These are phyloP conservation scores for Penicillium fuscoglaucum DNA, from an alignment of 2,329 filamentous ascomycete species.

Conservation along the genomic window DNA sequence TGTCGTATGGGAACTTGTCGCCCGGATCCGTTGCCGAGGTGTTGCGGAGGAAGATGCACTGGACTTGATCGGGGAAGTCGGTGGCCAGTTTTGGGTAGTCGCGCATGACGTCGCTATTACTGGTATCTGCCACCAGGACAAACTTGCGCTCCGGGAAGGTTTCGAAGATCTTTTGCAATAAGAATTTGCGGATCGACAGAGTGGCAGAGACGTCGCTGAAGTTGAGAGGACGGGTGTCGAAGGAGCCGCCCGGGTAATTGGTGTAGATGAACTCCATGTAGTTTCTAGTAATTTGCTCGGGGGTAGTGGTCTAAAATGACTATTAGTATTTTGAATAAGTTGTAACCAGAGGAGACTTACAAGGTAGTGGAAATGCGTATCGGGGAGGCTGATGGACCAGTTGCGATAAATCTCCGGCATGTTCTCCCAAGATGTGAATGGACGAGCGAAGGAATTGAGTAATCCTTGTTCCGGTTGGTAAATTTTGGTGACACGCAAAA, in stretches of 20 bases:
- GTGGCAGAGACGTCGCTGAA: slow-evolving; percentile 75
- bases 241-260: slow-evolving; percentile 73
- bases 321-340: neutral
- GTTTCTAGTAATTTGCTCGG: slow-evolving; percentile 72
- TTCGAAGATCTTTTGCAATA: slow-evolving; percentile 70
- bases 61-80: slow-evolving; percentile 69
- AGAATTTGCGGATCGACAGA: slow-evolving; percentile 66
- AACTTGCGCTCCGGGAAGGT: slow-evolving; percentile 76
- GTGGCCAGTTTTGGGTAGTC: slow-evolving; percentile 59
- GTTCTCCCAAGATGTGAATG: slow-evolving; percentile 72
- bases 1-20: slow-evolving; percentile 74
- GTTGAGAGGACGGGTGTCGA: slow-evolving; percentile 76
- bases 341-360: neutral
- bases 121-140: slow-evolving; percentile 73
- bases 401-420: slow-evolving; percentile 79
- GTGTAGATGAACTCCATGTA: slow-evolving; percentile 79
- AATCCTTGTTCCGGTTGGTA: slow-evolving; percentile 73
- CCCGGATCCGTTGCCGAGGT: slow-evolving; percentile 66
- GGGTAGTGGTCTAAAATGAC: slow-evolving; percentile 62
- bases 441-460: slow-evolving; percentile 71
- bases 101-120: slow-evolving; percentile 74
- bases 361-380: slow-evolving; percentile 78
- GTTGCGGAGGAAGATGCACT: slow-evolving; percentile 76
- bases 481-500: slow-evolving; percentile 77
- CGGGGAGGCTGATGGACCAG: slow-evolving; percentile 65